A percentile compares a stretch with the other conserved stretches of the same genome.
Evolutionary conservation across 176 grass and related monocot genomes (phyloP).

Genomic region (Hordeum vulgare): MorexV3_pseudomolecules_assembly NC_058518.1:99011361-99011860

Average conservation of each 20-base stretch:
- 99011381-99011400: neutral
- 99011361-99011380: neutral
- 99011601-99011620: constrained; percentile 67
- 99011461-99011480: constrained; percentile 78
- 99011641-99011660: constrained; percentile 87
- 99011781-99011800: constrained; percentile 42
- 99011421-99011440: neutral
- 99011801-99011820: constrained; percentile 40
- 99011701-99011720: neutral
- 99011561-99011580: constrained; percentile 66
- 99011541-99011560: constrained; percentile 47
- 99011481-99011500: constrained; percentile 85
- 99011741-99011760: neutral
- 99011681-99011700: constrained; percentile 34
- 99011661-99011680: constrained; percentile 81
- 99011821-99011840: constrained; percentile 15
- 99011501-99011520: constrained; percentile 60
- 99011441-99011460: constrained; percentile 52
- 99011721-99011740: constrained; percentile 23
- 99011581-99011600: constrained; percentile 26
- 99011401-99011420: neutral
- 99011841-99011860: constrained; percentile 1
- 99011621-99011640: constrained; percentile 93
- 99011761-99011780: constrained; percentile 27
- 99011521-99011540: constrained; percentile 88